Evolutionary conservation across 257 asterid species (phyloP), one percentile per base, ranked within the genome.

Genomic region (Plantago major): DNA sequence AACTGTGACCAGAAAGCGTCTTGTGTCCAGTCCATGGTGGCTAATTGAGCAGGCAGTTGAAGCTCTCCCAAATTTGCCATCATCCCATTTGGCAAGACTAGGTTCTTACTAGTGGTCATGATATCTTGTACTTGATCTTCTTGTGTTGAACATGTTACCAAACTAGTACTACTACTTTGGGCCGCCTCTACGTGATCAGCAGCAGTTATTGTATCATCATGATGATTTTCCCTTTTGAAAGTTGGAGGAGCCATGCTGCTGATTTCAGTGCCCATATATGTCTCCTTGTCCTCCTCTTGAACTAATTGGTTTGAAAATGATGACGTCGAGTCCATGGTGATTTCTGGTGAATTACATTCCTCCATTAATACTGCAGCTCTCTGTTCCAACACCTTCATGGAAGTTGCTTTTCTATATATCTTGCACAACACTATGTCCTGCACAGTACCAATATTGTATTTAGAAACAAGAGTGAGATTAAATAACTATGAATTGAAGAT

Each of bases 371-470:
- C 66, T 12, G 88, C 88, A 16, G 94, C 90, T 63, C 82, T 85
- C 63, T 76, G 82, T 68, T 85, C 94, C 73, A 85, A 69, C 77
- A 54, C 83, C 74, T 84, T 85, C 56, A 82, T 37, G 0, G 94
- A 71, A 14, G 94, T 80, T 6, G 94, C 94, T 65, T 85, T 85
- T 60, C 82, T 77, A 63, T 82, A 85, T 74, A 85, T 72, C 65
- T 85, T 85, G 17, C 94, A 85, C 71, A 85, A 30, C 59, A 82
- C 94, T 19, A 76, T 78, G 42, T 77, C 82, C 92, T 84, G 86
- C 82, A 69, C 43, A 55, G 59, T 17, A 17, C 10, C 16, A 37
- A 56, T 22, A 22, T 2, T 22, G 2, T 22, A 22, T 22, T 22
- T 22, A 22, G 26, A 22, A 22, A n/a, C 1, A 22, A 22, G 26